Evolutionary conservation across 805 yeast genomes (phyloP).

Genomic region (Myxozyma monticola): DNA sequence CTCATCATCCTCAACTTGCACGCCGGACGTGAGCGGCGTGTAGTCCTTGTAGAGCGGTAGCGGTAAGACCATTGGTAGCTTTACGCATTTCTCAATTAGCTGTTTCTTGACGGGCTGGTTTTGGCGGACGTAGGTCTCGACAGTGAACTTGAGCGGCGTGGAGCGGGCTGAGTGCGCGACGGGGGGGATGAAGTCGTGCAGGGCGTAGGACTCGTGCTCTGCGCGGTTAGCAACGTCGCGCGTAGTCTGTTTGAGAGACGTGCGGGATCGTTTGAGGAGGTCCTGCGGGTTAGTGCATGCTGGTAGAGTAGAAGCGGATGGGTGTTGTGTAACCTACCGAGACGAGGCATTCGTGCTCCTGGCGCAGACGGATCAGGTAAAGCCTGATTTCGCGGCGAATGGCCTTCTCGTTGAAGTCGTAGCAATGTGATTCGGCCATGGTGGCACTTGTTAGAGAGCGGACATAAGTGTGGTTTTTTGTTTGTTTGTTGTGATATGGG

Average conservation of each 20-base stretch:
- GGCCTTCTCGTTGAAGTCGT: slow-evolving; percentile 17
- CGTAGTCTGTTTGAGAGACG: not conserved
- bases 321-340: no score
- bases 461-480: no score
- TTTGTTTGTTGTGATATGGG: no score
- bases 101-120: slow-evolving; percentile 8
- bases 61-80: slow-evolving; percentile 5
- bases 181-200: not conserved
- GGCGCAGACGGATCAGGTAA: slow-evolving; percentile 8
- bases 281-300: not conserved
- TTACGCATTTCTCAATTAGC: not conserved
- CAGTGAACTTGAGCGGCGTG: slow-evolving; percentile 7
- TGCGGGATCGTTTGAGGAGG: slow-evolving; percentile 1
- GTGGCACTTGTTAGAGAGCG: not conserved
- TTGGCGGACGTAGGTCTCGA: not conserved
- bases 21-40: slow-evolving; percentile 19
- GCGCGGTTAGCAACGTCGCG: not conserved
- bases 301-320: not conserved
- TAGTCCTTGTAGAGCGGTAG: slow-evolving; percentile 27
- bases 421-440: slow-evolving; percentile 13
- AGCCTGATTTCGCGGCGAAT: slow-evolving; percentile 16
- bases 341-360: slow-evolving; percentile 16
- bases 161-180: not conserved
- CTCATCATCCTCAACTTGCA: slow-evolving; percentile 27
- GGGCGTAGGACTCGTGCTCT: not conserved